Conservation (phyloP, 2,329 filamentous ascomycete genomes). For the Stachybotrys chlorohalonatus region DNA sequence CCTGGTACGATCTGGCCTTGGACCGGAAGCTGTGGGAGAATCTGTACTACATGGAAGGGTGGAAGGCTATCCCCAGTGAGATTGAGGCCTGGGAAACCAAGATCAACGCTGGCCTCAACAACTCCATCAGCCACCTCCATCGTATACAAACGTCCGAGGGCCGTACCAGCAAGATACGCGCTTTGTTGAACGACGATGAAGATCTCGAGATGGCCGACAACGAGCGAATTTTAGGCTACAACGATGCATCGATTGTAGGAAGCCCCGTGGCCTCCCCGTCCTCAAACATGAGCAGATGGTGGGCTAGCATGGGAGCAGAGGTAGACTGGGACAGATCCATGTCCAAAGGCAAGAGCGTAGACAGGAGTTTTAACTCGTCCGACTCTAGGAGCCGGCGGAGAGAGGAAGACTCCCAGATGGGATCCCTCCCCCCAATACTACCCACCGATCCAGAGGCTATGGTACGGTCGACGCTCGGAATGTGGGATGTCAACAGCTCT, state of each 20-base stretch:
- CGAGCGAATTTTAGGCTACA: conserved; percentile 16
- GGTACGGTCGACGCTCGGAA: conserved; percentile 38
- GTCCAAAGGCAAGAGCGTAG: conserved; percentile 18
- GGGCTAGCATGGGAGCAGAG: conserved; percentile 12
- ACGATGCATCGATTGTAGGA: conserved; percentile 10
- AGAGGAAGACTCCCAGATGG: conserved; percentile 22
- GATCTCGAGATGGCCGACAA: conserved; percentile 40
- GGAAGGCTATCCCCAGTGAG: conserved; percentile 61
- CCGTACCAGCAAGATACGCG: conserved; percentile 46
- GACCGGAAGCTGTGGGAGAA: conserved; percentile 83
- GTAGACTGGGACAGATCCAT: conserved; percentile 17
- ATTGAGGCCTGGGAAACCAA: conserved; percentile 58
- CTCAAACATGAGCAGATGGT: conserved; percentile 4
- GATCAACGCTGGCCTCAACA: conserved; percentile 35
- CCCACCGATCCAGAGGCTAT: conserved; percentile 19
- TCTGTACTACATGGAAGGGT: conserved; percentile 78
- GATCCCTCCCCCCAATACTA: conserved; percentile 19
- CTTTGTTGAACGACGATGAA: conserved; percentile 37
- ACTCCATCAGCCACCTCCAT: conserved; percentile 31
- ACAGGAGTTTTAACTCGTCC: conserved; percentile 16
- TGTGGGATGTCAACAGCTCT: conserved; percentile 37
- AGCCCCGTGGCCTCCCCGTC: conserved; percentile 26
- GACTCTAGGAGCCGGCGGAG: conserved; percentile 26
- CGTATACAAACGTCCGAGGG: conserved; percentile 36
- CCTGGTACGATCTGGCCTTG: conserved; percentile 73